Base-by-base conservation (phyloP, 805 yeast species). In the Osmozyma mogii region DNA sequence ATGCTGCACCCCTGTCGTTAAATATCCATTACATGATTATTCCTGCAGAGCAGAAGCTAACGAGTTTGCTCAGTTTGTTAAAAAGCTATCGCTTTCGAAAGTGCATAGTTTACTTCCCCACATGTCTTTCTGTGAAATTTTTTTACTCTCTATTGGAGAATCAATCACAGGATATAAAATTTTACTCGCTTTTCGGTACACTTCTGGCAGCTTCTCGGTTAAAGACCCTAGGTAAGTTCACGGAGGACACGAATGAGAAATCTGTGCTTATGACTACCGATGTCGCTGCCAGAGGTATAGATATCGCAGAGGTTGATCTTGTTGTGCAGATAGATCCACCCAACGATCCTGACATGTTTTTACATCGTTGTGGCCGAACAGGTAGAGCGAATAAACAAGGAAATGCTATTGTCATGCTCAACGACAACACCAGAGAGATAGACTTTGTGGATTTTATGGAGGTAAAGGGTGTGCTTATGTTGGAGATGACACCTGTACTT, bases 271-370 rank as follows among this genome's bases (percentile, higher is more conserved):
- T 92, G 56, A 87, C 98, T 2, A 92, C 98, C 0, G 98, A 92
- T 64, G 96, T 92, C n/a, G 96, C 98, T 1, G 96, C 97, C 0
- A 70, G 98, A 49, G 98, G 98, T 24, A 72, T 92, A 14, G 98
- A 92, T 60, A 79, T 92, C 17, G 94, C 95, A 1, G 92, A 88
- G 31, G 96, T 92, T 7, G 97, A 92, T 47, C 57, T 88, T 15
- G 97, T 89, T 3, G 60, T 92, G n/a, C 98, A 92, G 50, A 44
- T 89, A 15, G 97, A 92, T 40, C 95, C 97, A 2, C 98, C 98
- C 1, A 76, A 85, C 0, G 95, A 88, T 42, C 84, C 96, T 0
- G 94, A 82, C 47, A 74, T 85, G 49, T 92, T 89, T 48, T 68
- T 89, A 24, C 98, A 92, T 53, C 70, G 98, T 50, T 83, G 89